phyloP scores from a whole-genome alignment of 257 asterid species.

The Penstemon eatonii region DNA sequence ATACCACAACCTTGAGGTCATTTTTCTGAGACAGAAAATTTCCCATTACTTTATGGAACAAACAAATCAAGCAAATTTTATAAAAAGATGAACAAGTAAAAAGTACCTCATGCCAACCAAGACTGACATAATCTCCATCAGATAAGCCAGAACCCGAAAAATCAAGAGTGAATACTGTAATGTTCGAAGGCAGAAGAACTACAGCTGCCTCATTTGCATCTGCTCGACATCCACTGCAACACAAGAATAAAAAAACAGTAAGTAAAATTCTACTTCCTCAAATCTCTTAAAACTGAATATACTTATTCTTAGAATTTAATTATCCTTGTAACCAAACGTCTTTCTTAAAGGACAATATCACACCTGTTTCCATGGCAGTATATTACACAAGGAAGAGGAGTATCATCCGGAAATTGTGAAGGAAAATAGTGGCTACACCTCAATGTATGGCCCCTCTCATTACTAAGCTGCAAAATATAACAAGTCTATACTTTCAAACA shows the following conservation, averaged over 20 bases:
- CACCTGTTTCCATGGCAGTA: conserved; percentile 99
- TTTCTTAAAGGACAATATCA: conserved; percentile 12
- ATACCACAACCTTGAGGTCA: conserved; percentile 88
- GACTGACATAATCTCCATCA: conserved; percentile 90
- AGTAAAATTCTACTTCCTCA: conserved; percentile 17
- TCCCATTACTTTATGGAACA: conserved; percentile 1
- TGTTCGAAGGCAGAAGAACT: conserved; percentile 88
- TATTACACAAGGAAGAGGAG: conserved; percentile 91
- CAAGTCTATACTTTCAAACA: conserved; percentile 25
- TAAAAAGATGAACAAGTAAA: conserved; percentile 23
- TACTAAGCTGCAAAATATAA: conserved; percentile 70
- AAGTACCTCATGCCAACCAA: conserved; percentile 96
- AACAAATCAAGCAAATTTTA: conserved; percentile 14
- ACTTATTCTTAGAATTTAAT: not conserved
- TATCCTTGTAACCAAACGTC: not conserved
- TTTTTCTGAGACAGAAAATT: conserved; percentile 55
- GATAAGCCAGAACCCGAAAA: conserved; percentile 97
- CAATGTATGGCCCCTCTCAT: conserved; percentile 84
- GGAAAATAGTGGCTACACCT: conserved; percentile 96
- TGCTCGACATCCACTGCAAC: conserved; percentile 93
- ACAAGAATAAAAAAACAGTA: conserved; percentile 16
- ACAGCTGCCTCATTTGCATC: conserved; percentile 98
- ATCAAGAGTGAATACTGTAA: conserved; percentile 90
- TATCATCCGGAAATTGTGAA: conserved; percentile 60
- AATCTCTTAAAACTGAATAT: not conserved